Evolutionary conservation across 2,329 filamentous ascomycete genomes (phyloP), one percentile per base, ranked within the genome.

Genomic region (Colletotrichum phormii): DNA sequence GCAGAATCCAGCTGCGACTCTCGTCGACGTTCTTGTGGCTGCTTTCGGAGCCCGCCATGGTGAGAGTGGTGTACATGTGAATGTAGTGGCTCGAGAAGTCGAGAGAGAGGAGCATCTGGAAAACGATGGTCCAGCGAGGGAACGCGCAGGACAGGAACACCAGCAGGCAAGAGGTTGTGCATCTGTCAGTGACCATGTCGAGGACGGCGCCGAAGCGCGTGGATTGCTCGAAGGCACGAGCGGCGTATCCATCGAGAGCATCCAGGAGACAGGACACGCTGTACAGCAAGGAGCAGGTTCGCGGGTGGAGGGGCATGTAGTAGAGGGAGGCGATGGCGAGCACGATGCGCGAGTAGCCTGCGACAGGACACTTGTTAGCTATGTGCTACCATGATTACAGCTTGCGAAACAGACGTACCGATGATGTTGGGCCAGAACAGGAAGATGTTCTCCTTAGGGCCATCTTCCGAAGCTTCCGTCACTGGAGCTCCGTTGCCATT

Each of bases 281-380:
- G 88, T 99, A 99, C 67, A 97, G 90, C 62, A 95, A 83, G 72
- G 94, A 95, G 86, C 96, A 98, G 49, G 95, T 98, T 79, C 96
- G 93, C n/a, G 96, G 96, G 83, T 99, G 97, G 66, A 98, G 90
- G 64, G 97, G 96, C 97, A 99, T 99, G 87, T 98, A 99, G 87
- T 98, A 98, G 76, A 99, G 91, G 33, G 97, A 98, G 60, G 94
- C 94, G 79, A 98, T 86, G 78, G 95, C 95, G 76, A 96, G 89
- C 75, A 96, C 85, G 79, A 97, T 93, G 78, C 94, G 92, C 71
- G 85, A 88, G 83, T 96, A 96, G 77, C 94, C 94, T 95, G 75
- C 12, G 46, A 68, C 62, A 49, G 55, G 57, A 62, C 42, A 22
- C 31, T 35, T 37, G 42, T 46, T 59, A 67, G 59, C 54, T 7